These are phyloP conservation scores for Cochlearia excelsa DNA, from an alignment of 345 rosid species.

Conservation along the genomic window DNA sequence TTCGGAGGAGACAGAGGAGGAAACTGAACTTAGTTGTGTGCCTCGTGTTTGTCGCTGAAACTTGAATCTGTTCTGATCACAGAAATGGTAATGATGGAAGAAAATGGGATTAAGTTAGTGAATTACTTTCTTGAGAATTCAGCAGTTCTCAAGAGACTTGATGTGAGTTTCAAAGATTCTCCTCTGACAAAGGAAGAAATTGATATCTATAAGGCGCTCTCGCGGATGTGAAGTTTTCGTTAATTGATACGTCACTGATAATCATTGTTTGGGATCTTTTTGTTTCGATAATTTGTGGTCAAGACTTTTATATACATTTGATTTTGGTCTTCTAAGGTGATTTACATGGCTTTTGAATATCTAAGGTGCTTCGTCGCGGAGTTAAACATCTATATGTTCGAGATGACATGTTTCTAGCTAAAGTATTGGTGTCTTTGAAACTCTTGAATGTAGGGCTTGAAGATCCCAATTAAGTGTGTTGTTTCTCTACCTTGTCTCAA, in stretches of 20 bases:
- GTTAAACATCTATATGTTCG: background rate
- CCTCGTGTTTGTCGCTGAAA: slow-evolving; percentile 6
- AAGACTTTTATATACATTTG: too few species aligned
- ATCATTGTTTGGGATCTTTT: background rate
- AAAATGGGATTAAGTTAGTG: background rate
- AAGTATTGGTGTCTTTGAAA: slow-evolving; percentile 17
- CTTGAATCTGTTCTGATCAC: slow-evolving; percentile 16
- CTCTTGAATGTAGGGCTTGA: background rate
- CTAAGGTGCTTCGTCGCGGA: too few species aligned
- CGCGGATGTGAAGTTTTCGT: background rate
- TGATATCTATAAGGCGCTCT: slow-evolving; percentile 1
- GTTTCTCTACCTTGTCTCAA: slow-evolving; percentile 19
- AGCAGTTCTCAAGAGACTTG: slow-evolving; percentile 2
- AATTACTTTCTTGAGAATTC: background rate
- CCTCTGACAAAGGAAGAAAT: background rate
- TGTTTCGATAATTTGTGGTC: background rate
- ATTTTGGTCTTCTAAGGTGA: too few species aligned
- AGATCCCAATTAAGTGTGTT: background rate
- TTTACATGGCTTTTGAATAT: too few species aligned
- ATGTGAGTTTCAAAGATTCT: slow-evolving; percentile 1
- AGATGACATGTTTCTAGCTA: background rate
- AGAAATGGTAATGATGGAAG: background rate
- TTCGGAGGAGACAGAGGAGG: background rate
- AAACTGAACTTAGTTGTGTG: background rate
- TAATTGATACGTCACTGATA: background rate